These are phyloP conservation scores for Radiomyces spectabilis DNA, from an alignment of 192 early-diverging fungal species.

Conservation along the genomic window DNA sequence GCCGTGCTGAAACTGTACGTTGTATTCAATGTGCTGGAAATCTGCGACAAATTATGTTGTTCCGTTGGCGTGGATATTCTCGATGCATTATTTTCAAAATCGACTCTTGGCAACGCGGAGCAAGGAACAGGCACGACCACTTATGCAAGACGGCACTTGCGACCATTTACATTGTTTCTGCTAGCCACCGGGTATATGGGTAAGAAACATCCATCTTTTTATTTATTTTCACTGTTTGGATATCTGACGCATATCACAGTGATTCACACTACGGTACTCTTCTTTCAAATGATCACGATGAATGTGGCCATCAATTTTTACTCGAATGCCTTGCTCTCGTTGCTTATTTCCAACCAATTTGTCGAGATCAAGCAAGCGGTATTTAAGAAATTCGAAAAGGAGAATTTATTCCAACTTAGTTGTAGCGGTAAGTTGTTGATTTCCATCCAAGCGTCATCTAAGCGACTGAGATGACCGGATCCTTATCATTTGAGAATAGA, in stretches of 20 bases:
- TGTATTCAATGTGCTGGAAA: conserved; percentile 95
- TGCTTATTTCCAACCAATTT: conserved; percentile 96
- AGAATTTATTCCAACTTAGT: conserved; percentile 91
- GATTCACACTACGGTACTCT: conserved; percentile 83
- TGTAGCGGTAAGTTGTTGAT: conserved; percentile 88
- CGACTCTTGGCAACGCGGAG: conserved; percentile 41
- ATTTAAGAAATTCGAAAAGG: conserved; percentile 95
- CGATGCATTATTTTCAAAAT: conserved; percentile 86
- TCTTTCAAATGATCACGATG: conserved; percentile 93
- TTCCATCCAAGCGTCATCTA: no score
- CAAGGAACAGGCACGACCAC: conserved; percentile 13
- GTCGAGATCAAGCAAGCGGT: conserved; percentile 97
- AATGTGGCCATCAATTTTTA: conserved; percentile 97
- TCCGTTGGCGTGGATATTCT: conserved; percentile 94
- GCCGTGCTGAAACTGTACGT: conserved; percentile 95
- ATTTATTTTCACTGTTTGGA: no score
- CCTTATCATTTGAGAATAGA: conserved; percentile 40
- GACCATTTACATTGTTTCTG: conserved; percentile 54
- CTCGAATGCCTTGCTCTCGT: conserved; percentile 86
- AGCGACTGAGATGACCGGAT: background rate
- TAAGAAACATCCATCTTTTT: no score
- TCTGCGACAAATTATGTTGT: conserved; percentile 87
- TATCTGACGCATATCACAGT: conserved; percentile 28
- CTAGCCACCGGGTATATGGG: conserved; percentile 81
- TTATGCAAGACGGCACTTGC: conserved; percentile 32